A percentile compares a stretch with the other conserved stretches of the same genome.
phyloP scores from a whole-genome alignment of 805 yeast species.

The Candida silvatica region DNA sequence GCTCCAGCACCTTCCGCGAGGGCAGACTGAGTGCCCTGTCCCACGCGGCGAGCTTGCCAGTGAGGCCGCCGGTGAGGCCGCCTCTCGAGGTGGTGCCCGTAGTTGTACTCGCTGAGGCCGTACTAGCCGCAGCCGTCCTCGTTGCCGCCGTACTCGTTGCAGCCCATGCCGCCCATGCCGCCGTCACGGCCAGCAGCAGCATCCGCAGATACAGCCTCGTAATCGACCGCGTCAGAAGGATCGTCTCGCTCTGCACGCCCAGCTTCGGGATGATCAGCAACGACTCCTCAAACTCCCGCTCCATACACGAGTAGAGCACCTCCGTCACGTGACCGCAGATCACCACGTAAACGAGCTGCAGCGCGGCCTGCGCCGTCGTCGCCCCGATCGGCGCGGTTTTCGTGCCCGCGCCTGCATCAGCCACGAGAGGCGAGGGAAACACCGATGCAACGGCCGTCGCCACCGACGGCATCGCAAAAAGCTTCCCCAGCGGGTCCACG shows the following conservation, averaged over 20 bases:
- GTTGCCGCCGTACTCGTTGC: too few relatives aligned
- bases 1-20: constrained; percentile 6
- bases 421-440: neutral
- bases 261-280: constrained; percentile 36
- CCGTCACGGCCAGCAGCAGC: neutral
- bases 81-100: neutral
- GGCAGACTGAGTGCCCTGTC: neutral
- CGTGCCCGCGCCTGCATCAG: neutral
- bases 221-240: constrained; percentile 17
- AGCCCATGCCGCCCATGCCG: too few relatives aligned
- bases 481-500: constrained; percentile 8
- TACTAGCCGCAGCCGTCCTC: too few relatives aligned
- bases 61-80: neutral
- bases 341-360: constrained; percentile 7
- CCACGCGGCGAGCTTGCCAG: neutral
- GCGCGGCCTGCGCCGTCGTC: too few relatives aligned
- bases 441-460: neutral
- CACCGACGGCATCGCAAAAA: neutral
- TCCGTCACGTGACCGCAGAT: constrained; percentile 11
- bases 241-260: constrained; percentile 37
- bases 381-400: neutral
- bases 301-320: constrained; percentile 16
- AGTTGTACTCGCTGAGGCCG: too few relatives aligned
- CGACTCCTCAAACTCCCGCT: constrained; percentile 32
- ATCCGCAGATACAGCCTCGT: neutral